Evolutionary conservation across 2,329 filamentous ascomycete genomes (phyloP), one percentile per base, ranked within the genome.

Genomic region (Mollisia scopiformis): DNA sequence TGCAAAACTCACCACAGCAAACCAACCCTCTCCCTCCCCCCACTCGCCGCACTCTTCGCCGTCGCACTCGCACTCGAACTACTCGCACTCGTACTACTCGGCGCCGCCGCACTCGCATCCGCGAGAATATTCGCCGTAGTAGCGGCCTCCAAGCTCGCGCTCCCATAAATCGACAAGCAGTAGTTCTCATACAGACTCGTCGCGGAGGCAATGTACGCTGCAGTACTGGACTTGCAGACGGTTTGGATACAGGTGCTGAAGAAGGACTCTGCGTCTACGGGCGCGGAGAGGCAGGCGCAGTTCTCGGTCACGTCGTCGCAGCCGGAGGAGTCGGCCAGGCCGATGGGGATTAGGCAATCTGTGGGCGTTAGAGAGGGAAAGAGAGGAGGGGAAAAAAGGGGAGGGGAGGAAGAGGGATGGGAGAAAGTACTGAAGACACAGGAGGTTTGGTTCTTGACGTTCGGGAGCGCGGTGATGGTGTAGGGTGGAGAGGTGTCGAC

Each of bases 271-370:
- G 27, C 58, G n/a, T 60, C 52, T 3, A 47, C 53, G 8, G 58
- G 58, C 2, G 58, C 58, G 27, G 58, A 60, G 28, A 60, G 58
- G 46, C 58, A 60, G 31, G 58, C 58, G 25, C 58, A 60, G 52
- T 60, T 49, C 6, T 60, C 46, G 43, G 58, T 50, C 25, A 60
- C 58, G 19, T 60, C 43, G 25, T 60, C 58, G 43, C 58, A 60
- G 25, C 58, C 58, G 23, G 30, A 30, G 23, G 52, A 33, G 25
- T 60, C 58, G 11, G 51, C 52, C 23, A 60, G 58, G 6, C 51
- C 58, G 27, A 55, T 56, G 2, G 58, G 58, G 35, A 60, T 41
- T 2, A 60, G 39, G 30, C 58, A 39, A n/a, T 39, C 37, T 39
- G 2, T n/a, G n/a, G n/a, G n/a, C n/a, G 13, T 16, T 39, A 7